Evolutionary conservation across 257 asterid species (phyloP).

Genomic region (Pogostemon cablin): DNA sequence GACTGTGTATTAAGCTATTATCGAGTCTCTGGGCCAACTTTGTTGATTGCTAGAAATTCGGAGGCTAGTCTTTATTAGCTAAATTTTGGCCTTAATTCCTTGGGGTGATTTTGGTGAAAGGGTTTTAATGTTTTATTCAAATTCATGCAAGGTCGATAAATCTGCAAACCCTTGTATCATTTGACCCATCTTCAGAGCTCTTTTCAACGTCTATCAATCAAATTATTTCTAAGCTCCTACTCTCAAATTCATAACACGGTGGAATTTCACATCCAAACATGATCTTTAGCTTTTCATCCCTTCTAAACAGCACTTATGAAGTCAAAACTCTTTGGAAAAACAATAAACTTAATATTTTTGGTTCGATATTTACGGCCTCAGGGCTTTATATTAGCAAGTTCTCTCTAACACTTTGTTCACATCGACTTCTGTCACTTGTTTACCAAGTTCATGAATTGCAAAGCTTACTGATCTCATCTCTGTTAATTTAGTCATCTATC

Average conservation of each 20-base stretch:
- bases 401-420: neutral
- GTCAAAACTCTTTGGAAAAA: neutral
- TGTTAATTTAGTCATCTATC: neutral
- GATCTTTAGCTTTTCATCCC: neutral
- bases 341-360: neutral
- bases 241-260: slow-evolving; percentile 5
- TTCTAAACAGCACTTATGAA: neutral
- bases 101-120: neutral
- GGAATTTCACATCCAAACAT: neutral
- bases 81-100: neutral
- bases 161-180: neutral
- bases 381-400: neutral
- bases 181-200: neutral
- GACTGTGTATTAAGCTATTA: too few species aligned
- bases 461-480: slow-evolving; percentile 11
- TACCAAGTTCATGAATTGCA: slow-evolving; percentile 11
- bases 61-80: neutral
- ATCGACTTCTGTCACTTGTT: neutral
- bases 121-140: neutral
- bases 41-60: neutral
- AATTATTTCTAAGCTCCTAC: neutral
- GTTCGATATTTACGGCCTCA: neutral
- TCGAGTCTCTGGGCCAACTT: neutral
- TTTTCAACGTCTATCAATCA: neutral
- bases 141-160: neutral